Conservation (phyloP, 2,329 filamentous ascomycete genomes). For the Penicillium verrucosum region DNA sequence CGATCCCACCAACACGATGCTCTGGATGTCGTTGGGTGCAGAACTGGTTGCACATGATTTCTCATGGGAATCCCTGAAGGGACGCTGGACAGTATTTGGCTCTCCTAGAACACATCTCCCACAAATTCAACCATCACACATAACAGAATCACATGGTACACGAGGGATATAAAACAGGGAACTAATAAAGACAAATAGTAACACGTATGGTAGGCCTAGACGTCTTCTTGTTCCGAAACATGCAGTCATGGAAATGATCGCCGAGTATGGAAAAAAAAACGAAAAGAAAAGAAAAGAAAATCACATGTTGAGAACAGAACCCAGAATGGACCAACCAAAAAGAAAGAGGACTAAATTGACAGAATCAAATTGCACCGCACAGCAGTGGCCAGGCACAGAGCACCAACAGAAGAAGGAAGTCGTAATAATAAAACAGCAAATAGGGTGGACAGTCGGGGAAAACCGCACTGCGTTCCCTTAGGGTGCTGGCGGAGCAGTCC, state of each 20-base stretch:
- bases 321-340: neutral
- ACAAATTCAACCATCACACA: slow-evolving; percentile 1
- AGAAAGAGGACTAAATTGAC: neutral
- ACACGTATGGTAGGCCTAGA: neutral
- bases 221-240: neutral
- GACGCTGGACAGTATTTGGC: neutral
- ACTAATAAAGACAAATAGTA: slow-evolving; percentile 4
- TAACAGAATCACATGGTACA: slow-evolving; percentile 14
- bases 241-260: slow-evolving; percentile 4
- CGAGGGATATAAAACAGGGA: slow-evolving; percentile 16
- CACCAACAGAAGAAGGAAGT: neutral
- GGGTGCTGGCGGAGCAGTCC: slow-evolving; percentile 2
- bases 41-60: slow-evolving; percentile 13
- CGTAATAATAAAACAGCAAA: neutral
- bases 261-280: slow-evolving; percentile 6
- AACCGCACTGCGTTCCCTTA: neutral
- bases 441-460: neutral
- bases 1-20: neutral
- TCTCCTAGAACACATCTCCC: neutral
- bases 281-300: neutral
- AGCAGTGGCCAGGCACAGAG: slow-evolving; percentile 6
- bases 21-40: slow-evolving; percentile 9
- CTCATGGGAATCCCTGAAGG: slow-evolving; percentile 14
- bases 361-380: slow-evolving; percentile 10
- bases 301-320: neutral